Percentiles rank a stretch among this genome's conserved stretches.
phyloP scores from a whole-genome alignment of 2,329 filamentous ascomycete species.

The Colletotrichum sp. region DNA sequence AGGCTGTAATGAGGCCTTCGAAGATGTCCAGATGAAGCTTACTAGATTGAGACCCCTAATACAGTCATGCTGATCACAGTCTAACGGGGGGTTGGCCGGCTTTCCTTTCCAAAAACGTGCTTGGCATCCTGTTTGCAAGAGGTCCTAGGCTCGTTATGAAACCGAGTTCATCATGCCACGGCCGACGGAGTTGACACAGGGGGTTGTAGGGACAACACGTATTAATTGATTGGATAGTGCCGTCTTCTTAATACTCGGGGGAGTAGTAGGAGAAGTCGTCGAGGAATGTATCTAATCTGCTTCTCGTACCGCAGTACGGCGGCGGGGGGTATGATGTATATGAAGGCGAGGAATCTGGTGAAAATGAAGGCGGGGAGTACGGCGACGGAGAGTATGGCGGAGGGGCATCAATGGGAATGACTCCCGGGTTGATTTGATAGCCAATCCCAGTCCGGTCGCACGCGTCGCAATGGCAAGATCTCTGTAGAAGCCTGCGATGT shows the following conservation, averaged over 20 bases:
- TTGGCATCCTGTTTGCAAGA: neutral
- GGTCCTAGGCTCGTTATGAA: neutral
- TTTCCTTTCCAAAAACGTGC: neutral
- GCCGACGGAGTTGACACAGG: neutral
- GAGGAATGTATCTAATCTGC: neutral
- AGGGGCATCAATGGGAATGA: neutral
- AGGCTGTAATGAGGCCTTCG: neutral
- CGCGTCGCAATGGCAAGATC: accelerated
- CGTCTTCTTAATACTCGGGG: neutral
- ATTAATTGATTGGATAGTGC: neutral
- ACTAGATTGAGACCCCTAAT: neutral
- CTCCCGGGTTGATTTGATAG: accelerated
- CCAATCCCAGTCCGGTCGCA: neutral
- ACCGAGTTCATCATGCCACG: neutral
- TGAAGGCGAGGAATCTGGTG: neutral
- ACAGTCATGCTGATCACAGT: neutral
- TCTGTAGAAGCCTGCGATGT: neutral
- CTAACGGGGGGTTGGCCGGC: neutral
- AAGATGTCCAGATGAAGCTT: neutral
- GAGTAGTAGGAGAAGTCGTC: neutral
- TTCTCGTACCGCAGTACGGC: accelerated
- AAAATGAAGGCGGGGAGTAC: neutral
- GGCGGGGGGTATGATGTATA: neutral
- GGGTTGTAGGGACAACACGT: neutral
- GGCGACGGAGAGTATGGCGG: neutral